These are phyloP conservation scores for Pyrus hybrid DNA, from an alignment of 331 rosid species.

Conservation along the genomic window DNA sequence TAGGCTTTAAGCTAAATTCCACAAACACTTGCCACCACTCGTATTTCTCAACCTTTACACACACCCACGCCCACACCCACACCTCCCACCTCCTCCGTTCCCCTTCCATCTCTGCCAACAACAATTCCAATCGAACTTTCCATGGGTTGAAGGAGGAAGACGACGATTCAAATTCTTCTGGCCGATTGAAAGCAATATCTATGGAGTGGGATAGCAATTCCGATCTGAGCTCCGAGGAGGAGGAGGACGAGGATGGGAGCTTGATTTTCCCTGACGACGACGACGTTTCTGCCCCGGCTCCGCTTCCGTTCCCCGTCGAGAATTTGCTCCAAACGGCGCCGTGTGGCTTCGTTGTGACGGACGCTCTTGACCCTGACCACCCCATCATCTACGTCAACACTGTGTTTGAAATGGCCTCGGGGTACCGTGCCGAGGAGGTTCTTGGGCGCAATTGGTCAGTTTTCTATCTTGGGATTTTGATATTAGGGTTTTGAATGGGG, in stretches of 20 bases:
- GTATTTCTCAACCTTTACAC: neutral
- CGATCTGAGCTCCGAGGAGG: constrained; percentile 89
- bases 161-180: neutral
- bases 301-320: constrained; percentile 64
- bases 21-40: neutral
- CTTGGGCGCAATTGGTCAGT: constrained; percentile 96
- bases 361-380: constrained; percentile 79
- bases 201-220: constrained; percentile 99
- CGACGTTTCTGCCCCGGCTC: neutral
- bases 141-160: neutral
- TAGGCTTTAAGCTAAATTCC: neutral
- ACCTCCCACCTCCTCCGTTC: neutral
- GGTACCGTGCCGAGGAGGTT: constrained; percentile 97
- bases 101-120: neutral
- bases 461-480: neutral
- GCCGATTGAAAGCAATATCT: neutral
- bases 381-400: constrained; percentile 94
- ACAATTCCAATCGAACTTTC: too few relatives aligned
- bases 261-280: constrained; percentile 44
- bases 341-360: constrained; percentile 87
- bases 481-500: neutral
- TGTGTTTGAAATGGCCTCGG: constrained; percentile 85
- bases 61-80: neutral
- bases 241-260: constrained; percentile 28
- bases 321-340: constrained; percentile 75